Conservation (phyloP, 23 red algal genomes). For the Gracilariopsis chorda region DNA sequence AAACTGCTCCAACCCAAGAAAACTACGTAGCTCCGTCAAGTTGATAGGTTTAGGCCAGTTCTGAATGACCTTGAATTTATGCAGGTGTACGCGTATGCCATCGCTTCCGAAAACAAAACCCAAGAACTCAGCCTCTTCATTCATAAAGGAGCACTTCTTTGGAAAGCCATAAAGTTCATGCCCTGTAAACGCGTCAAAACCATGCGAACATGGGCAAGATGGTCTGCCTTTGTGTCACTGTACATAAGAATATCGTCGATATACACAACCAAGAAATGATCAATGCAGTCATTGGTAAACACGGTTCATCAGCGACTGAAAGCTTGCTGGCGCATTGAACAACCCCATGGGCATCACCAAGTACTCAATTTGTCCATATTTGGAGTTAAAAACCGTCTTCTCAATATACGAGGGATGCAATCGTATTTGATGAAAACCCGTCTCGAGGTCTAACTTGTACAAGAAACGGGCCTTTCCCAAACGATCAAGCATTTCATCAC, state of each 20-base stretch:
- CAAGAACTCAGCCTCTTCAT: neutral
- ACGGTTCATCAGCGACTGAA: too few relatives aligned
- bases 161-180: too few relatives aligned
- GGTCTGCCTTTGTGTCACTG: too few relatives aligned
- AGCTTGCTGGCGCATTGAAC: too few relatives aligned
- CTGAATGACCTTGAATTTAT: neutral
- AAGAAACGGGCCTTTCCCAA: neutral
- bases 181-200: neutral
- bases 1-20: conserved; percentile 13
- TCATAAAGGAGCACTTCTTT: neutral
- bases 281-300: too few relatives aligned
- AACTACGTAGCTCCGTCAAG: too few relatives aligned
- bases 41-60: neutral
- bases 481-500: too few relatives aligned
- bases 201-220: neutral
- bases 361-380: too few relatives aligned
- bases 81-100: neutral
- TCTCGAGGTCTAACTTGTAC: neutral
- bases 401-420: neutral
- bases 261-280: too few relatives aligned
- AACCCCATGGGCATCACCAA: too few relatives aligned
- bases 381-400: neutral
- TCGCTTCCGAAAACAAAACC: neutral
- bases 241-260: too few relatives aligned
- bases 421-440: conserved; percentile 22